Evolutionary conservation across 768 basidiomycete species (phyloP).

Genomic region (Amanita molliuscula): DNA sequence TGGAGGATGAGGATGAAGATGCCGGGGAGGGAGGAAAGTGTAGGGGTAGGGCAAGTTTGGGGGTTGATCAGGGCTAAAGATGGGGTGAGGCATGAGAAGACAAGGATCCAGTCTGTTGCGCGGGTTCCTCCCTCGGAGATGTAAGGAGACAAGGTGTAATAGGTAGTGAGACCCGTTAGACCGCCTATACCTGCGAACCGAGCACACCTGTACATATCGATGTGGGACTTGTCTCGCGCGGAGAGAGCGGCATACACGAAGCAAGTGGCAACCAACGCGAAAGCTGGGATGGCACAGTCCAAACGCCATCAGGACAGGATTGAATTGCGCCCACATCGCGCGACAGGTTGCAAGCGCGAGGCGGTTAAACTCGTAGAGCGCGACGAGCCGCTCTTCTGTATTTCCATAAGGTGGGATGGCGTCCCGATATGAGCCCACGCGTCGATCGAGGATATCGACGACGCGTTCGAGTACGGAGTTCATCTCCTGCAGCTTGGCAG

Average conservation of each 20-base stretch:
- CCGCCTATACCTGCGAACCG: slow-evolving; percentile 27
- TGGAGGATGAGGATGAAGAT: slow-evolving; percentile 61
- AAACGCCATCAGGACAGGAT: slow-evolving; percentile 60
- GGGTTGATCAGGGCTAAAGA: slow-evolving; percentile 28
- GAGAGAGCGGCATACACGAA: slow-evolving; percentile 42
- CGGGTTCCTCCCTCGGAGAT: slow-evolving; percentile 18
- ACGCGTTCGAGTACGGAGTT: slow-evolving; percentile 65
- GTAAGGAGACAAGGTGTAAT: slow-evolving; percentile 15
- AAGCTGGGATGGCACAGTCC: slow-evolving; percentile 56
- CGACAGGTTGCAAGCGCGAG: slow-evolving; percentile 64
- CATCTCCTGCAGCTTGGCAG: slow-evolving; percentile 81
- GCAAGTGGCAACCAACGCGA: slow-evolving; percentile 46
- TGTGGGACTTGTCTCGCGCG: slow-evolving; percentile 32
- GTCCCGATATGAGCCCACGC: slow-evolving; percentile 47
- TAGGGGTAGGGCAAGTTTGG: slow-evolving; percentile 25
- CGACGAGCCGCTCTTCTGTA: slow-evolving; percentile 23
- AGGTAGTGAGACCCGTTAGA: slow-evolving; percentile 22
- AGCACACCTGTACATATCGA: slow-evolving; percentile 19
- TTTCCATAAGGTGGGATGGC: slow-evolving; percentile 15
- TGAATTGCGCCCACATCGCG: slow-evolving; percentile 92
- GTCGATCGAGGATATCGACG: slow-evolving; percentile 55
- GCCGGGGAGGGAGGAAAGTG: slow-evolving; percentile 25
- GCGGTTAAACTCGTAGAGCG: slow-evolving; percentile 44
- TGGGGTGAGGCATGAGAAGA: slow-evolving; percentile 27
- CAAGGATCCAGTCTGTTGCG: slow-evolving; percentile 34